A percentile compares a stretch with the other conserved stretches of the same genome.
phyloP scores from a whole-genome alignment of 371 early-diverging fungal species.

The Mortierella sp. region DNA sequence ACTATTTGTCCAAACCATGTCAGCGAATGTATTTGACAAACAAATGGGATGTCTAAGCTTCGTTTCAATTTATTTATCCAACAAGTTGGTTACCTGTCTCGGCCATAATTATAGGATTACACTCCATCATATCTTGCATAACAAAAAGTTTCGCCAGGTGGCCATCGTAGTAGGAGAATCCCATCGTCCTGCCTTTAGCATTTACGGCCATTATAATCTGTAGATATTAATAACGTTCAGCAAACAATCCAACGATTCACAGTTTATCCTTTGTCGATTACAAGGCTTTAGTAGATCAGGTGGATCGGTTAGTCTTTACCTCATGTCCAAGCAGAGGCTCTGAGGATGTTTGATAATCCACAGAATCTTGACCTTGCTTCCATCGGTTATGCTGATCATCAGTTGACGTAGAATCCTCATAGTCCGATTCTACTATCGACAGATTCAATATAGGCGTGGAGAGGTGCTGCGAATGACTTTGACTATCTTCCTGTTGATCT shows the following conservation, averaged over 20 bases:
- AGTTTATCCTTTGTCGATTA: too few species aligned
- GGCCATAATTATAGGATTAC: constrained; percentile 54
- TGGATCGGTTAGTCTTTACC: neutral
- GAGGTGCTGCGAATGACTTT: neutral
- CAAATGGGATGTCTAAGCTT: neutral
- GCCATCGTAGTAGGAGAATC: constrained; percentile 67
- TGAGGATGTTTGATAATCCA: neutral
- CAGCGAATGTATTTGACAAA: neutral
- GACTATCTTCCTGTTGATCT: neutral
- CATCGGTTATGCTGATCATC: neutral
- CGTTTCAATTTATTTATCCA: neutral
- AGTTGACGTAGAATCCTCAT: neutral
- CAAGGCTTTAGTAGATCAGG: neutral
- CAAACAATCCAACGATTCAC: too few species aligned
- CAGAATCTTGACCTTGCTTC: neutral
- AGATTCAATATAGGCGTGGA: neutral
- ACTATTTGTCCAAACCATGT: constrained; percentile 24
- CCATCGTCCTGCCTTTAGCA: constrained; percentile 58
- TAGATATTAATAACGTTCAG: neutral
- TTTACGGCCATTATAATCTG: constrained; percentile 63
- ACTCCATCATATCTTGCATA: constrained; percentile 70
- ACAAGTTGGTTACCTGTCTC: constrained; percentile 48
- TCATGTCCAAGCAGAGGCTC: constrained; percentile 4
- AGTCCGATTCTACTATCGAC: neutral
- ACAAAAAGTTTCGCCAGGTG: constrained; percentile 60